These are phyloP conservation scores for Apiospora phragmitis DNA, from an alignment of 2,329 filamentous ascomycete genomes.

Conservation along the genomic window DNA sequence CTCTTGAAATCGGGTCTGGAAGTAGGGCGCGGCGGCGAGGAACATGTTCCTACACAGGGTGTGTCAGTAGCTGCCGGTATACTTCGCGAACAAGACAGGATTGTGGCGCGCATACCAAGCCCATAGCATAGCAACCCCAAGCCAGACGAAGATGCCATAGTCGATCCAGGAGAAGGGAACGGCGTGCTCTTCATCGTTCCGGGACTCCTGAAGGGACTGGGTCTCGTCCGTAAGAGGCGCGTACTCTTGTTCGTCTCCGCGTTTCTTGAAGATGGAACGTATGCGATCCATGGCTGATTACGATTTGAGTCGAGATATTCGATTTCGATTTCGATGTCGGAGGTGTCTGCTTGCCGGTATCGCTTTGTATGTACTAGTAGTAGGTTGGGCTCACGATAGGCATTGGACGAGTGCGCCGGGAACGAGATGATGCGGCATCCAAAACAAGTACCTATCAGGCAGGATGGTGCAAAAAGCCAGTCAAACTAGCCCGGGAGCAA, in stretches of 20 bases:
- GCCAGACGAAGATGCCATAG: slow-evolving; percentile 80
- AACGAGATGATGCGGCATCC: background rate
- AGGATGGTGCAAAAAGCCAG: background rate
- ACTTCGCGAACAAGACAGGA: background rate
- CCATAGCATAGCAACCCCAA: slow-evolving; percentile 96
- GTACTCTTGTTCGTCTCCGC: slow-evolving; percentile 34
- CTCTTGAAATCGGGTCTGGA: slow-evolving; percentile 75
- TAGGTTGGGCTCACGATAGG: background rate
- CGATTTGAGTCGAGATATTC: background rate
- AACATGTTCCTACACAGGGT: slow-evolving; percentile 83
- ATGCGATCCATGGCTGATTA: slow-evolving; percentile 39
- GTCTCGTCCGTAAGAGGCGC: slow-evolving; percentile 33
- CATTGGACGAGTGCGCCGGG: background rate
- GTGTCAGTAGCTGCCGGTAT: background rate
- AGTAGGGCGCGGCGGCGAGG: slow-evolving; percentile 90
- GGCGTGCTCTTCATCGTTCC: slow-evolving; percentile 29
- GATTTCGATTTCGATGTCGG: background rate
- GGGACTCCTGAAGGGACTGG: slow-evolving; percentile 15
- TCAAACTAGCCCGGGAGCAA: background rate
- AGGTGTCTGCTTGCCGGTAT: background rate
- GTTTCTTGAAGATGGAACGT: slow-evolving; percentile 36
- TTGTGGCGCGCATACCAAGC: slow-evolving; percentile 68
- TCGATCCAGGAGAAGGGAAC: slow-evolving; percentile 78
- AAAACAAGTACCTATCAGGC: background rate
- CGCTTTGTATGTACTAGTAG: background rate